Evolutionary conservation across 176 grass and related monocot species (phyloP).

Genomic region (Metroxylon sagu): DNA sequence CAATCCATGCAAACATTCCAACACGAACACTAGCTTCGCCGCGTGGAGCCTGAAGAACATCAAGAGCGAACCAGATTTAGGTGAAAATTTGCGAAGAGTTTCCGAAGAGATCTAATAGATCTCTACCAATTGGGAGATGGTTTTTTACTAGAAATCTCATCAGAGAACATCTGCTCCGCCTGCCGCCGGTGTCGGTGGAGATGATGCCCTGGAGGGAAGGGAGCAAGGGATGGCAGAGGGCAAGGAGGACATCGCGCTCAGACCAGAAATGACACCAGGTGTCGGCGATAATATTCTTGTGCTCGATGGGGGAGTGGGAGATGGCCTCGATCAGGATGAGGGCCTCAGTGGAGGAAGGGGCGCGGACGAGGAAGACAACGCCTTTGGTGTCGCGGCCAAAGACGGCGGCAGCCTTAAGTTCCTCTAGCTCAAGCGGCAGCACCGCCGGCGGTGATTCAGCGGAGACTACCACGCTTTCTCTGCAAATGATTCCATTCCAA

Average conservation of each 20-base stretch:
- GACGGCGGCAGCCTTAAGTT: slow-evolving; percentile 54
- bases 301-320: slow-evolving; percentile 52
- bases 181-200: slow-evolving; percentile 63
- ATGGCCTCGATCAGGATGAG: slow-evolving; percentile 86
- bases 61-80: background rate
- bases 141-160: slow-evolving; percentile 21
- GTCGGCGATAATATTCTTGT: slow-evolving; percentile 39
- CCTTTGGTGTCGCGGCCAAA: slow-evolving; percentile 91
- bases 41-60: background rate
- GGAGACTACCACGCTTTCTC: too few relatives aligned
- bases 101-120: background rate
- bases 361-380: slow-evolving; percentile 74
- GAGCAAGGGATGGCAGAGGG: slow-evolving; percentile 64
- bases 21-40: too few relatives aligned
- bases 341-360: background rate
- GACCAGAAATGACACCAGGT: slow-evolving; percentile 77
- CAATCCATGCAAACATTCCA: too few relatives aligned
- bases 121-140: background rate
- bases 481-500: too few relatives aligned
- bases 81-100: background rate
- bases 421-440: slow-evolving; percentile 42
- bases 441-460: too few relatives aligned
- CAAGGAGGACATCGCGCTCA: slow-evolving; percentile 73
- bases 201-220: slow-evolving; percentile 75
- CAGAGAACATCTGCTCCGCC: slow-evolving; percentile 98